These are phyloP conservation scores for Mercurialis annua DNA, from an alignment of 345 rosid genomes.

Conservation along the genomic window DNA sequence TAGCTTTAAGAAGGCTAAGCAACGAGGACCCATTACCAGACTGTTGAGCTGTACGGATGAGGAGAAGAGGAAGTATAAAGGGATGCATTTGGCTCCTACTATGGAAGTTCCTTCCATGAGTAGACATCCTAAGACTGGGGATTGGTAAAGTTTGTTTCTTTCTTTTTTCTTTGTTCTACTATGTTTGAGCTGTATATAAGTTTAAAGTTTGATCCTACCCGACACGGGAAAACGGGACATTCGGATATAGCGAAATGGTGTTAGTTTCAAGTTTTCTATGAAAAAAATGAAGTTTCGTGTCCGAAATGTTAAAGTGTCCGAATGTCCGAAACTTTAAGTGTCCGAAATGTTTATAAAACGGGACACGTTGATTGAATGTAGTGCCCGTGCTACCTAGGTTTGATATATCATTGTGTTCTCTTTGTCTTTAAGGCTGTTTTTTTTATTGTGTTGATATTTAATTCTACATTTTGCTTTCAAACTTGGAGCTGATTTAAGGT, in stretches of 20 bases:
- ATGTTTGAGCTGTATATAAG: neutral
- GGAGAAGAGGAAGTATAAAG: constrained; percentile 69
- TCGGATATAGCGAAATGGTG: too few species aligned
- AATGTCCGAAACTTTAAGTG: too few species aligned
- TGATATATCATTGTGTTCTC: too few species aligned
- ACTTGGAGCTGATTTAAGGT: neutral
- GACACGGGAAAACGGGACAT: too few species aligned
- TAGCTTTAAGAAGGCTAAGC: constrained; percentile 80
- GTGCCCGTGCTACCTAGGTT: too few species aligned
- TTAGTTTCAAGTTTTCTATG: neutral
- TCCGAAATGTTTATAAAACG: too few species aligned
- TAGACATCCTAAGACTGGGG: constrained; percentile 84
- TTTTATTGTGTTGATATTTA: neutral
- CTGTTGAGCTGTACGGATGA: constrained; percentile 88
- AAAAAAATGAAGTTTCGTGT: too few species aligned
- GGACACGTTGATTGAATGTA: too few species aligned
- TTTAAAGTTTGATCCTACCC: neutral
- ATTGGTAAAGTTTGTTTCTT: constrained; percentile 49
- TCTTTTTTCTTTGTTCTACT: neutral
- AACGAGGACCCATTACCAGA: constrained; percentile 94
- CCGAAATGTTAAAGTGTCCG: too few species aligned
- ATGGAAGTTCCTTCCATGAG: constrained; percentile 92
- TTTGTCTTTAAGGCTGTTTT: neutral
- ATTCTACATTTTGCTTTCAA: neutral
- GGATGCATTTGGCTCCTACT: constrained; percentile 91